Conservation (phyloP, 257 asterid genomes). For the Solanum bukasovii region DNA sequence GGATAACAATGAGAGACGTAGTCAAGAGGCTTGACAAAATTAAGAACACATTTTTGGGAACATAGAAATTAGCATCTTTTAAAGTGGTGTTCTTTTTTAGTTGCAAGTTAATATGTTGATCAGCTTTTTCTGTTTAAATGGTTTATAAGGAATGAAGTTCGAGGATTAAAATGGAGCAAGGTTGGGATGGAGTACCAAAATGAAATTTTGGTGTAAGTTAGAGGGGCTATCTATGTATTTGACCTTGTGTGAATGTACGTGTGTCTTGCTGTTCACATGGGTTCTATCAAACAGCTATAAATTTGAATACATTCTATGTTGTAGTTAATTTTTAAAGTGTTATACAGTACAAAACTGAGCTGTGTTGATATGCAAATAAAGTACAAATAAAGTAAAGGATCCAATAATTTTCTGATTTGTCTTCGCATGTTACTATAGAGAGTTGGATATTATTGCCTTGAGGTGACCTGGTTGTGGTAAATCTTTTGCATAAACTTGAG, state of each 20-base stretch:
- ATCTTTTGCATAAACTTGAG: background rate
- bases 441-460: background rate
- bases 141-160: background rate
- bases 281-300: background rate
- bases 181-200: background rate
- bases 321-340: background rate
- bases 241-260: background rate
- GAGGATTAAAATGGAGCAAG: background rate
- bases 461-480: background rate
- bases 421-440: background rate
- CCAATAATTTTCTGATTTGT: background rate
- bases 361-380: background rate
- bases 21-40: background rate
- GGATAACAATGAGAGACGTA: background rate
- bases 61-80: background rate
- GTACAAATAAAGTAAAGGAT: background rate
- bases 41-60: background rate
- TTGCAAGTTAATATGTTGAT: background rate
- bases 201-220: background rate
- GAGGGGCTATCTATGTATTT: background rate
- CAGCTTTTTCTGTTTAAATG: background rate
- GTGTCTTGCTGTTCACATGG: background rate
- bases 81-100: background rate
- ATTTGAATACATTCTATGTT: background rate
- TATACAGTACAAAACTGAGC: background rate